A percentile compares a stretch with the other conserved stretches of the same genome.
These are phyloP conservation scores for Penicillium canescens DNA, from an alignment of 495 filamentous ascomycete genomes.

Conservation along the genomic window DNA sequence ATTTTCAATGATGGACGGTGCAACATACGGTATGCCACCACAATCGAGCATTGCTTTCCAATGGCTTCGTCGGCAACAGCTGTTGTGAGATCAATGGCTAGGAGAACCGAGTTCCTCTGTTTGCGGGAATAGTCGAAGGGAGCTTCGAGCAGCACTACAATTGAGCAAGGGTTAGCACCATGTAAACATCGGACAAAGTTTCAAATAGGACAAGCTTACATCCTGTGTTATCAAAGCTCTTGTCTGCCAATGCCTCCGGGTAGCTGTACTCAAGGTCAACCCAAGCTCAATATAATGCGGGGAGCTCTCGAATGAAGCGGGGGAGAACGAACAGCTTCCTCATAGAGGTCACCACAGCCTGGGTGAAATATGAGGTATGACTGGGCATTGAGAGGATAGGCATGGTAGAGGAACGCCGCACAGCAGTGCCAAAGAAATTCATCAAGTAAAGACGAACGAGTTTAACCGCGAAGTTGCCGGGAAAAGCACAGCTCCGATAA, in stretches of 20 bases:
- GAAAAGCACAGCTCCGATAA: background rate
- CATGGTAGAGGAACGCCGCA: slow-evolving; percentile 35
- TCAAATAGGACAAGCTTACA: slow-evolving; percentile 47
- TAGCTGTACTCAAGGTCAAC: slow-evolving; percentile 57
- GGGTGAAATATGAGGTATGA: slow-evolving; percentile 66
- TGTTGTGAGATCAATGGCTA: slow-evolving; percentile 89
- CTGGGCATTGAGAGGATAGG: slow-evolving; percentile 17
- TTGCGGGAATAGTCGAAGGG: slow-evolving; percentile 58
- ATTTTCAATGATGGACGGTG: background rate
- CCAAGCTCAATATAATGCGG: slow-evolving; percentile 16
- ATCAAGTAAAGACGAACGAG: slow-evolving; percentile 10
- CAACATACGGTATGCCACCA: slow-evolving; percentile 83
- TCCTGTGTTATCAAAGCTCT: slow-evolving; percentile 91
- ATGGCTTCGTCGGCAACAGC: slow-evolving; percentile 93
- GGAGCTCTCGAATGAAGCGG: slow-evolving; percentile 13
- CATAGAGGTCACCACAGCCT: slow-evolving; percentile 79
- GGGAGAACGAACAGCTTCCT: slow-evolving; percentile 66
- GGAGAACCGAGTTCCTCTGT: slow-evolving; percentile 73
- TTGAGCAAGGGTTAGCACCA: slow-evolving; percentile 2
- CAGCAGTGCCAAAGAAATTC: slow-evolving; percentile 22
- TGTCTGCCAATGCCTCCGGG: slow-evolving; percentile 84
- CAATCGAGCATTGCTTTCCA: slow-evolving; percentile 66
- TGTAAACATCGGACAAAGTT: background rate
- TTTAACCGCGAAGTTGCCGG: no score
- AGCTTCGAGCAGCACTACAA: slow-evolving; percentile 72